Percentiles rank a stretch among this genome's conserved stretches.
Evolutionary conservation across 345 rosid species (phyloP).

Genomic region (Physaria fendleri): DNA sequence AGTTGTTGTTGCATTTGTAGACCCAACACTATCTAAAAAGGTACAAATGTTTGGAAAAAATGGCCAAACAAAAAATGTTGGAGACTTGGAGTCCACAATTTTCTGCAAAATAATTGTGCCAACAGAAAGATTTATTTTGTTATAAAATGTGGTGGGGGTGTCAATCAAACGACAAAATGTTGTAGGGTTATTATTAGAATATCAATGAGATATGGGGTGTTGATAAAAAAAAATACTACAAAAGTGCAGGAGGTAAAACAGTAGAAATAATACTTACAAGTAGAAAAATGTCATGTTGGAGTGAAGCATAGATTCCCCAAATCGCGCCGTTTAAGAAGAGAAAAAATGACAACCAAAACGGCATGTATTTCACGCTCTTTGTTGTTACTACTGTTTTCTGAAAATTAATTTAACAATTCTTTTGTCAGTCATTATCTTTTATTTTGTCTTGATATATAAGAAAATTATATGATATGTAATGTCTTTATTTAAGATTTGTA

Average conservation of each 20-base stretch:
- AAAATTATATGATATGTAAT: background rate
- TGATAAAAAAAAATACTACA: too few species aligned
- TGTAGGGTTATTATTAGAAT: background rate
- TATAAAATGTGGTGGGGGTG: background rate
- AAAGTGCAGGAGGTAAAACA: too few species aligned
- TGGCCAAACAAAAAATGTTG: slow-evolving; percentile 13
- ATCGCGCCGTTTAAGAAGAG: slow-evolving; percentile 62
- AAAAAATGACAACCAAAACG: slow-evolving; percentile 60
- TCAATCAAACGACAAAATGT: background rate
- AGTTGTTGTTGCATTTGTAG: slow-evolving; percentile 5
- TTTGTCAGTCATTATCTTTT: too few species aligned
- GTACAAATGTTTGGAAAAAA: background rate
- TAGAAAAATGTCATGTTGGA: slow-evolving; percentile 43
- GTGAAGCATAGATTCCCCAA: slow-evolving; percentile 56
- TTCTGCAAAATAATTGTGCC: background rate
- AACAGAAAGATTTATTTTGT: background rate
- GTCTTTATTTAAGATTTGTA: background rate
- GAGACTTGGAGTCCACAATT: slow-evolving; percentile 21
- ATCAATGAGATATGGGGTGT: slow-evolving; percentile 1
- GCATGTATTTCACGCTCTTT: slow-evolving; percentile 73
- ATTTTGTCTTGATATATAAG: background rate
- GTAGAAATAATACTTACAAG: slow-evolving; percentile 34
- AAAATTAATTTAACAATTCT: background rate
- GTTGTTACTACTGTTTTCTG: slow-evolving; percentile 69
- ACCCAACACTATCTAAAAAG: background rate